A percentile compares a stretch with the other conserved stretches of the same genome.
phyloP scores from a whole-genome alignment of 2,329 filamentous ascomycete genomes.

The Colletotrichum tofieldiae region DNA sequence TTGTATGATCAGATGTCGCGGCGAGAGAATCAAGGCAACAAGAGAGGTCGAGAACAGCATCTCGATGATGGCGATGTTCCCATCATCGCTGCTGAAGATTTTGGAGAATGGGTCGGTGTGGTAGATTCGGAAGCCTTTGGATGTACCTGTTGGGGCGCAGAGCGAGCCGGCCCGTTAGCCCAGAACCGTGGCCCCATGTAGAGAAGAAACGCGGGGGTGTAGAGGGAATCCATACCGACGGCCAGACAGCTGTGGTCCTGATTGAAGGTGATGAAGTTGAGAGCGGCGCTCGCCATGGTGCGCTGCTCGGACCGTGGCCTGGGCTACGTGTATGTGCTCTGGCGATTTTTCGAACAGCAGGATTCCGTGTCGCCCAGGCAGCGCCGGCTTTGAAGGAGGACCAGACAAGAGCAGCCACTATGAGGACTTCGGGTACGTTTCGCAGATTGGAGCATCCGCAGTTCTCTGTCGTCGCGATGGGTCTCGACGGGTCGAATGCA shows the following conservation, averaged over 20 bases:
- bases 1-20: constrained; percentile 92
- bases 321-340: constrained; percentile 3
- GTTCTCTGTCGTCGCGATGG: neutral
- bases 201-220: constrained; percentile 3
- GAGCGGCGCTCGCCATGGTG: constrained; percentile 76
- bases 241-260: constrained; percentile 98
- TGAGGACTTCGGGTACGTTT: neutral
- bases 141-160: constrained; percentile 75
- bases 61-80: constrained; percentile 95
- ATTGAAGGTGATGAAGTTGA: constrained; percentile 99
- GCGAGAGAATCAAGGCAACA: constrained; percentile 93
- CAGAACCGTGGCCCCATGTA: constrained; percentile 20
- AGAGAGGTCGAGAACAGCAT: constrained; percentile 99
- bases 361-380: constrained; percentile 25
- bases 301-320: neutral
- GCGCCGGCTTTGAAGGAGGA: constrained; percentile 18
- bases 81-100: constrained; percentile 94
- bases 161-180: constrained; percentile 17
- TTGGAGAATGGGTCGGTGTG: constrained; percentile 97
- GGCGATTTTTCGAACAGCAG: neutral
- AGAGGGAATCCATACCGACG: constrained; percentile 76
- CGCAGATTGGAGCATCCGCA: neutral
- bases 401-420: neutral
- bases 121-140: constrained; percentile 95
- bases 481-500: constrained; percentile 5